Conservation (phyloP, 257 asterid genomes). For the Cruciata laevipes region DNA sequence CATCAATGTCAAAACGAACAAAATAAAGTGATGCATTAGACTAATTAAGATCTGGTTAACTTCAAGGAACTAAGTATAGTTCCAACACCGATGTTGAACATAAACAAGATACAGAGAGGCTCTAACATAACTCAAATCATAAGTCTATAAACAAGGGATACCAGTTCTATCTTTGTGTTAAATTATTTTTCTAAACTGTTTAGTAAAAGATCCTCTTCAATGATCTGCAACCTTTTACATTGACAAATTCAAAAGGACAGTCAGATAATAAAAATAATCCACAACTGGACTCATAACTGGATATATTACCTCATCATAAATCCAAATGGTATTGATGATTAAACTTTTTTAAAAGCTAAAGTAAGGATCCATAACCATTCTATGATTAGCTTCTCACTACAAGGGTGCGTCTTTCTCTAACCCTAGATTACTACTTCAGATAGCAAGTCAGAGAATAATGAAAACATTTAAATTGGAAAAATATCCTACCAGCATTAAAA, state of each 20-base stretch:
- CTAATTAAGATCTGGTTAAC: not conserved
- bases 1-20: not conserved
- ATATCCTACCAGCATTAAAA: constrained; percentile 81
- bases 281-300: not conserved
- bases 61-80: not conserved
- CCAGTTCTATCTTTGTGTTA: not conserved
- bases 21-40: not conserved
- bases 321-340: not conserved
- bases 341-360: not conserved
- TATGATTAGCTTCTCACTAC: not conserved
- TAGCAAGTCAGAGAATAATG: not conserved
- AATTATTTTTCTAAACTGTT: not conserved
- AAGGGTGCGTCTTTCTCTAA: not conserved
- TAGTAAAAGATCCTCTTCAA: not conserved
- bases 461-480: not conserved
- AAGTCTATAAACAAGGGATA: not conserved
- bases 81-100: not conserved
- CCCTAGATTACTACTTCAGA: not conserved
- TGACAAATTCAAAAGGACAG: not conserved
- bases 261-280: not conserved
- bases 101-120: not conserved
- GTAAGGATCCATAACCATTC: not conserved
- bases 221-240: not conserved
- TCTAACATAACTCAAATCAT: not conserved
- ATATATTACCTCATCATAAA: not conserved